A percentile compares a stretch with the other conserved stretches of the same genome.
Conservation (phyloP, 805 yeast species). For the Metschnikowia peoriensis region DNA sequence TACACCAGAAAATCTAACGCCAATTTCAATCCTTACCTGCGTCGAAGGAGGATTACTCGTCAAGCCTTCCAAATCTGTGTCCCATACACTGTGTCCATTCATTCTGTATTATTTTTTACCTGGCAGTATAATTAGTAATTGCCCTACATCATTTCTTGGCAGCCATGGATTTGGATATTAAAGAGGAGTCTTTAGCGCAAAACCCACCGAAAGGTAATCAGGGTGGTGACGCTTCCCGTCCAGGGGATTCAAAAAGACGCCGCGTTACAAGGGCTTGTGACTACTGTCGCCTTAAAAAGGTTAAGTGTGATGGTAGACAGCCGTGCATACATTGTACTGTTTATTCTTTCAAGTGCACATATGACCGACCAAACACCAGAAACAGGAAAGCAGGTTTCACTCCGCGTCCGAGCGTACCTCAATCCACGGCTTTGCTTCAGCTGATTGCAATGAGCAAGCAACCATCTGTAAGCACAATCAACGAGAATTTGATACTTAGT, state of each 20-base stretch:
- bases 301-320: constrained; percentile 74
- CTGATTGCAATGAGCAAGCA: constrained; percentile 17
- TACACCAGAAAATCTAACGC: neutral
- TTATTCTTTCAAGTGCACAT: constrained; percentile 80
- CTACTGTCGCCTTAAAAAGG: constrained; percentile 71
- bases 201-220: neutral
- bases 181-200: neutral
- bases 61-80: too few species aligned
- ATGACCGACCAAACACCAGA: constrained; percentile 70
- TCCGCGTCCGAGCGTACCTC: constrained; percentile 18
- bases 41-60: too few species aligned
- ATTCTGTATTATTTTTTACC: too few species aligned
- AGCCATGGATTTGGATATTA: neutral
- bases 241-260: constrained; percentile 42
- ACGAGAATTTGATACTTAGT: constrained; percentile 22
- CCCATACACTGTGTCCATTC: too few species aligned
- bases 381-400: constrained; percentile 35
- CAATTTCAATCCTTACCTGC: too few species aligned
- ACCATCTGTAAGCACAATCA: constrained; percentile 13
- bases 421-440: constrained; percentile 18
- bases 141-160: too few species aligned
- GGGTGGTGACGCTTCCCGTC: neutral
- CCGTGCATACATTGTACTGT: constrained; percentile 87
- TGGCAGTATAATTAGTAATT: too few species aligned
- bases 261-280: constrained; percentile 77